Evolutionary conservation across 164 flowering plant species (phyloP), one percentile per base, ranked within the genome.

Genomic region (Tetracentron sinense): DNA sequence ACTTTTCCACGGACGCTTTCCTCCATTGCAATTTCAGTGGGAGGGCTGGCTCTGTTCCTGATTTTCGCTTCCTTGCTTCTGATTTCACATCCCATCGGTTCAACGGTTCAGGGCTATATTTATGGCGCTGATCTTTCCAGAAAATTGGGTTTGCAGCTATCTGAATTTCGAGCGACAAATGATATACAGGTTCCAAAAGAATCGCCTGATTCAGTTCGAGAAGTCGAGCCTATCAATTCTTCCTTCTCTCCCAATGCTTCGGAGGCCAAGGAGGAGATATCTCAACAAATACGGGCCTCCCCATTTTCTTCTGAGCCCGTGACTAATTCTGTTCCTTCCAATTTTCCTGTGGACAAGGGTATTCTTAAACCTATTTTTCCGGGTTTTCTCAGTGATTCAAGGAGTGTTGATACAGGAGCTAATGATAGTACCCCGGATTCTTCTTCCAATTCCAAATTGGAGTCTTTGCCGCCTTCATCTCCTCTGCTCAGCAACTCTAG

Each of bases 21-120:
- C 15, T 61, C 86, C 31, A 84, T 84, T 65, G 75, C 58, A 53
- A 73, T 68, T 21, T 67, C 82, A n/a, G 82, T 79, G 6, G 87
- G 74, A 62, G 87, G 79, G 35, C 67, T 89, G 52, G 90, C 93
- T 31, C 8, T 82, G 42, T 85, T 89, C 65, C 71, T 91, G 59
- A 44, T 81, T 56, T 61, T 83, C 23, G 90, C 84, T 63, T 84
- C 90, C 0, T 74, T 73, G 66, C 33, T 87, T 64, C 60, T 87
- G 56, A 70, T 89, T 60, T 81, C 91, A 0, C 64, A 76, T 47
- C 97, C 97, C 4, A 76, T 82, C 61, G 85, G 87, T 47, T 65
- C 81, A n/a, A 68, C 81, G 1, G 69, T 86, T 67, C 70, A 77
- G 33, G 79, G 80, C 16, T 85, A 85, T 69, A 73, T 83, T 42